Conservation (phyloP, 176 grass and related monocot genomes). For the Aegilops tauschii region DNA sequence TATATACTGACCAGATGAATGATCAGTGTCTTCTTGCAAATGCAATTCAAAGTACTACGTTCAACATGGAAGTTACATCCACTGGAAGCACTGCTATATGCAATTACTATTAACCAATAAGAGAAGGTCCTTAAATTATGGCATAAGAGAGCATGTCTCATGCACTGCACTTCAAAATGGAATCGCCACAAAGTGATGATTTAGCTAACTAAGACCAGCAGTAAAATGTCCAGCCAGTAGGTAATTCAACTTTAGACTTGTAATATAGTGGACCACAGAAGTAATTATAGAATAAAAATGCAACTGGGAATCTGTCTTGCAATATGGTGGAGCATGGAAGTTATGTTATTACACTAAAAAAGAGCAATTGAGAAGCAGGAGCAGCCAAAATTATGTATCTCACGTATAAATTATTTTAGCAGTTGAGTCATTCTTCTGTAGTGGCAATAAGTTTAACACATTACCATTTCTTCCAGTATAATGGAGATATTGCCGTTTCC, state of each 20-base stretch:
- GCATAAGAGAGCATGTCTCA: not conserved
- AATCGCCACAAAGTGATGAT: not conserved
- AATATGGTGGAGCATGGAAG: not conserved
- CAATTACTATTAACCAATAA: not conserved
- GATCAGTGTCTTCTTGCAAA: not conserved
- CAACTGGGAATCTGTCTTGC: not conserved
- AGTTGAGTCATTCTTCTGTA: not conserved
- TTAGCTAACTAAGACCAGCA: not conserved
- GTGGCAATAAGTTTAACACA: not conserved
- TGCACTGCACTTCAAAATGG: not conserved
- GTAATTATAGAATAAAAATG: not conserved
- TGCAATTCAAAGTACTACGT: not conserved
- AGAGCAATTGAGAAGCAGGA: not conserved
- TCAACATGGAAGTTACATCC: not conserved
- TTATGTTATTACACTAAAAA: not conserved
- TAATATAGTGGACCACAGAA: not conserved
- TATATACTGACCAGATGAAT: constrained; percentile 2
- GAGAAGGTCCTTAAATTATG: not conserved
- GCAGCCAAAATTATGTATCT: not conserved
- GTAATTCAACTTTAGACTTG: not conserved
- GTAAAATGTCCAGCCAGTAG: not conserved
- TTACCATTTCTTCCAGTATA: constrained; percentile 59
- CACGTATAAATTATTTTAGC: not conserved
- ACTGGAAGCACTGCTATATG: not conserved
- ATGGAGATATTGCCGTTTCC: constrained; percentile 45